These are phyloP conservation scores for Rhexocercosporidium sp. DNA, from an alignment of 2,329 filamentous ascomycete species.

Conservation along the genomic window DNA sequence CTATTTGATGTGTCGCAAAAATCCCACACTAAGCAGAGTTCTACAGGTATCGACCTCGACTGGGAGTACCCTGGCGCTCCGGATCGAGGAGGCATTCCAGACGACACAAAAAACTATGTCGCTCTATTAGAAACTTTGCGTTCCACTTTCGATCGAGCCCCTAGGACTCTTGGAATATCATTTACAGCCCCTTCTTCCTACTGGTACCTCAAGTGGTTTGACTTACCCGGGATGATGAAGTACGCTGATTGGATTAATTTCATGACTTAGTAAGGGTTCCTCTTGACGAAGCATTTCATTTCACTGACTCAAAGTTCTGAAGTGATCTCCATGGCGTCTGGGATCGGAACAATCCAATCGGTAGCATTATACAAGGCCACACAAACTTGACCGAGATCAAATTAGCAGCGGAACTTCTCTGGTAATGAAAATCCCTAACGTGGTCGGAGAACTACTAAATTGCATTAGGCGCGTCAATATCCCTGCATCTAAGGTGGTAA, in stretches of 20 bases:
- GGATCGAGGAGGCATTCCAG: neutral
- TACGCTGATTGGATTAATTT: conserved; percentile 39
- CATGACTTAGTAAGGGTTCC: conserved; percentile 23
- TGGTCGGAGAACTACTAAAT: too few species aligned
- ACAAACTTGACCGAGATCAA: too few species aligned
- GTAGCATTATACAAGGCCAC: too few species aligned
- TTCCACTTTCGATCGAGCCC: neutral
- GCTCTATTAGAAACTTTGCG: neutral
- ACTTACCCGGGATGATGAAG: conserved; percentile 29
- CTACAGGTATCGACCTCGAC: too few species aligned
- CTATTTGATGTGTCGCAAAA: too few species aligned
- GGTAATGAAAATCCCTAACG: too few species aligned
- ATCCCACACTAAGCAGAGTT: too few species aligned
- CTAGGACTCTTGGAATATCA: neutral
- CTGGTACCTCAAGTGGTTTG: conserved; percentile 42
- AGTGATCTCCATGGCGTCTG: too few species aligned
- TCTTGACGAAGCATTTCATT: too few species aligned
- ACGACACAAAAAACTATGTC: neutral
- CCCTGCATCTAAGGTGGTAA: neutral
- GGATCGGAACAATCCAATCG: too few species aligned
- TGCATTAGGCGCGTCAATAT: neutral
- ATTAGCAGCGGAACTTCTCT: too few species aligned
- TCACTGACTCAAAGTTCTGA: too few species aligned
- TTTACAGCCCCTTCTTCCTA: conserved; percentile 29
- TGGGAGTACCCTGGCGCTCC: conserved; percentile 2